Conservation (phyloP, 345 rosid genomes). For the Noccaea caerulescens region DNA sequence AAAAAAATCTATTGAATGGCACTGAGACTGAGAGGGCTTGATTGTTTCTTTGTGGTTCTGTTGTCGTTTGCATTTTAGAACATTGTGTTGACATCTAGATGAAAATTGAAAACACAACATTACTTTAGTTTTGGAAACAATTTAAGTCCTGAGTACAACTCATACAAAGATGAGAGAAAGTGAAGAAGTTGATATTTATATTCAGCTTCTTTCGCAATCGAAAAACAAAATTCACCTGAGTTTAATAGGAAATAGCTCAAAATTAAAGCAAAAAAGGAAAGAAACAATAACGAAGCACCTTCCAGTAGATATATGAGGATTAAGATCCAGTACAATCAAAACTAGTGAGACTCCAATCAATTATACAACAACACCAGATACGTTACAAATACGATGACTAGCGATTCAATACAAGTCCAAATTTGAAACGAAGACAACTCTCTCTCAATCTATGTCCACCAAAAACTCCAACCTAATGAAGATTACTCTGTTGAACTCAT, state of each 20-base stretch:
- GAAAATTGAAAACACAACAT: background rate
- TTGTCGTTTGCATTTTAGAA: background rate
- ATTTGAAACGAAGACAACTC: conserved; percentile 5
- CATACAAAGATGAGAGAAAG: background rate
- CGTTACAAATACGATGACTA: conserved; percentile 12
- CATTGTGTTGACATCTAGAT: background rate
- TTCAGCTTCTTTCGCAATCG: background rate
- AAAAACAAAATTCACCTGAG: conserved; percentile 14
- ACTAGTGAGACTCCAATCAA: conserved; percentile 15
- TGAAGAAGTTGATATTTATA: background rate
- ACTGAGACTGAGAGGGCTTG: too few species aligned
- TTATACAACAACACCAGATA: conserved; percentile 16
- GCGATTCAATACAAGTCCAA: conserved; percentile 23
- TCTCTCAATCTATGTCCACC: background rate
- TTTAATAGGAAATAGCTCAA: conserved; percentile 1
- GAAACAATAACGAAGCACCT: background rate
- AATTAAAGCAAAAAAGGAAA: background rate
- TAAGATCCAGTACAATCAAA: conserved; percentile 32
- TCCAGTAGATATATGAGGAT: conserved; percentile 1
- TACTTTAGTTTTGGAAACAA: conserved; percentile 2
- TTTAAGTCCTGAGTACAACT: background rate
- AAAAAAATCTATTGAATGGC: background rate
- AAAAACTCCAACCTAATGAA: conserved; percentile 4
- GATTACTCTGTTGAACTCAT: conserved; percentile 18
- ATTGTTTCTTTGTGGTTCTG: background rate